Percentiles rank a stretch among this genome's conserved stretches.
These are phyloP conservation scores for Lactifluus piperatus DNA, from an alignment of 768 basidiomycete species.

Conservation along the genomic window DNA sequence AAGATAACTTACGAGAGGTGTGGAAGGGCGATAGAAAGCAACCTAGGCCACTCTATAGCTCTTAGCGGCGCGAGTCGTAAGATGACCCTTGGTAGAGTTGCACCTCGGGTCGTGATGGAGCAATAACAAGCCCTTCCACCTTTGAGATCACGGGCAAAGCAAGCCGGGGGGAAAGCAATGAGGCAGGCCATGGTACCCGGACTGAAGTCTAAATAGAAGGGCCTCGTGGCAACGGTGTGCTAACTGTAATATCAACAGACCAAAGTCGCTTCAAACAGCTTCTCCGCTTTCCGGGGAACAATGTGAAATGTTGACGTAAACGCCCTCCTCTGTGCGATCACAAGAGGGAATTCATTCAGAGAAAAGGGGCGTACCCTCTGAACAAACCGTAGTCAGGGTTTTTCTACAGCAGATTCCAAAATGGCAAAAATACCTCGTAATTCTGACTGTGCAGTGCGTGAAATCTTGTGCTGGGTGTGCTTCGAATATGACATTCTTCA, in stretches of 20 bases:
- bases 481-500: no score
- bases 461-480: no score
- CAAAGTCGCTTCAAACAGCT: background rate
- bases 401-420: no score
- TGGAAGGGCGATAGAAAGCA: background rate
- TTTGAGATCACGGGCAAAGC: background rate
- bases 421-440: no score
- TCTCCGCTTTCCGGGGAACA: background rate
- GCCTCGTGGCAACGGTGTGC: conserved; percentile 6
- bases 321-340: no score
- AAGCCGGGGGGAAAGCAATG: background rate
- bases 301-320: background rate
- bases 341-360: no score
- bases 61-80: background rate
- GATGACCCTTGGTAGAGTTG: background rate
- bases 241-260: no score
- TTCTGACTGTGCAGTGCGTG: no score
- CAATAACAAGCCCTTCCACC: background rate
- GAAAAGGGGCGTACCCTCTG: no score
- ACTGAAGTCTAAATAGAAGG: background rate
- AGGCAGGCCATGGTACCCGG: background rate
- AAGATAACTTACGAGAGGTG: background rate
- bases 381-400: no score
- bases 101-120: no score
- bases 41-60: no score